Percentiles rank a stretch among this genome's conserved stretches.
Conservation (phyloP, 495 filamentous ascomycete species). For the Neurospora tetrasperma region DNA sequence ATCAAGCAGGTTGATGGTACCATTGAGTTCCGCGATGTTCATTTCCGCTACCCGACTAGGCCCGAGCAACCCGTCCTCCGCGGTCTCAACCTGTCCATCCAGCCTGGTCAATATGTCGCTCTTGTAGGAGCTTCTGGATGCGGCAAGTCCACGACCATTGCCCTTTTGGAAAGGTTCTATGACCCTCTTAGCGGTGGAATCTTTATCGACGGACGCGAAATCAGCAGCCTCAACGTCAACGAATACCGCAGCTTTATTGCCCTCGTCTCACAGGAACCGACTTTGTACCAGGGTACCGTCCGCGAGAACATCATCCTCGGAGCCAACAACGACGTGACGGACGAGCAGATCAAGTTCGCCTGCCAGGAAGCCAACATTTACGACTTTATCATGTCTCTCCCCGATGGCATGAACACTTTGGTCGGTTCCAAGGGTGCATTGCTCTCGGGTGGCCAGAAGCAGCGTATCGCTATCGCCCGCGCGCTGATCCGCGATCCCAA, state of each 20-base stretch:
- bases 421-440: conserved; percentile 57
- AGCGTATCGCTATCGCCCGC: conserved; percentile 69
- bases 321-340: conserved; percentile 29
- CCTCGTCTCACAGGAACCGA: conserved; percentile 57
- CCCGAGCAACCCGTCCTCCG: conserved; percentile 47
- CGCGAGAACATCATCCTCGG: conserved; percentile 53
- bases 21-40: conserved; percentile 49
- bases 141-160: conserved; percentile 67
- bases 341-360: conserved; percentile 47
- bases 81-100: conserved; percentile 46
- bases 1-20: conserved; percentile 42
- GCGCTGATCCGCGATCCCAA: conserved; percentile 65
- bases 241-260: conserved; percentile 48
- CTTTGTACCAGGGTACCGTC: conserved; percentile 46
- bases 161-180: conserved; percentile 61
- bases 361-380: conserved; percentile 56
- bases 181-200: conserved; percentile 48
- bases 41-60: conserved; percentile 53
- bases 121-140: conserved; percentile 67
- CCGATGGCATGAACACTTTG: conserved; percentile 51
- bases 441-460: conserved; percentile 73
- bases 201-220: conserved; percentile 43
- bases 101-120: conserved; percentile 57
- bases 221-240: conserved; percentile 38
- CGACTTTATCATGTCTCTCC: conserved; percentile 56